phyloP scores from a whole-genome alignment of 2,329 filamentous ascomycete species.

The Exophiala spinifera region DNA sequence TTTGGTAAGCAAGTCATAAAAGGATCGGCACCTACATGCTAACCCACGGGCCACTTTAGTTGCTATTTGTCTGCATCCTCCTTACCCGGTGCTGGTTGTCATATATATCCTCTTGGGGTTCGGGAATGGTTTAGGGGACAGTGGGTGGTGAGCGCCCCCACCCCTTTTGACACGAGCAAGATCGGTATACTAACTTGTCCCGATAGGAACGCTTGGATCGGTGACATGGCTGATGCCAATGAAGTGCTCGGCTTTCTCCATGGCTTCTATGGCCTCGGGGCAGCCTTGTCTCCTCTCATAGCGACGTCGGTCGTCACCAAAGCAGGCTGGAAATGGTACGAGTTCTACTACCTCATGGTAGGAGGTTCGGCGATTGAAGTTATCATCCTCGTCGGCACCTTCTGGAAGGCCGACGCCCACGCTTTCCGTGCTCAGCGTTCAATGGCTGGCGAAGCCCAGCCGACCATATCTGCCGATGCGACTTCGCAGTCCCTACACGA shows the following conservation, averaged over 20 bases:
- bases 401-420: conserved; percentile 43
- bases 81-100: conserved; percentile 64
- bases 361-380: conserved; percentile 22
- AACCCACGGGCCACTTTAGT: conserved; percentile 40
- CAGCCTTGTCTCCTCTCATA: conserved; percentile 66
- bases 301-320: conserved; percentile 61
- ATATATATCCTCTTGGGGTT: conserved; percentile 65
- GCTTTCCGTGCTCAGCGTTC: conserved; percentile 21
- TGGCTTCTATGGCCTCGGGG: conserved; percentile 71
- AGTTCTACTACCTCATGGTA: conserved; percentile 70
- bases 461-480: conserved; percentile 31
- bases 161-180: conserved; percentile 47
- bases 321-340: conserved; percentile 58
- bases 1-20: conserved; percentile 42
- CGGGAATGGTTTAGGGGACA: conserved; percentile 67
- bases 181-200: conserved; percentile 39
- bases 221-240: conserved; percentile 70
- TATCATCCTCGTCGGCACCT: conserved; percentile 42
- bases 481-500: conserved; percentile 60
- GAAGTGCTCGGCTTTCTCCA: conserved; percentile 69
- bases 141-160: conserved; percentile 43
- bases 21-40: background rate
- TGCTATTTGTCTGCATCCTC: conserved; percentile 61
- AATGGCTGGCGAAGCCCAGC: conserved; percentile 40
- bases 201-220: conserved; percentile 56